Base-by-base conservation (phyloP, 2,329 filamentous ascomycete genomes). In the Helotiales sp. region DNA sequence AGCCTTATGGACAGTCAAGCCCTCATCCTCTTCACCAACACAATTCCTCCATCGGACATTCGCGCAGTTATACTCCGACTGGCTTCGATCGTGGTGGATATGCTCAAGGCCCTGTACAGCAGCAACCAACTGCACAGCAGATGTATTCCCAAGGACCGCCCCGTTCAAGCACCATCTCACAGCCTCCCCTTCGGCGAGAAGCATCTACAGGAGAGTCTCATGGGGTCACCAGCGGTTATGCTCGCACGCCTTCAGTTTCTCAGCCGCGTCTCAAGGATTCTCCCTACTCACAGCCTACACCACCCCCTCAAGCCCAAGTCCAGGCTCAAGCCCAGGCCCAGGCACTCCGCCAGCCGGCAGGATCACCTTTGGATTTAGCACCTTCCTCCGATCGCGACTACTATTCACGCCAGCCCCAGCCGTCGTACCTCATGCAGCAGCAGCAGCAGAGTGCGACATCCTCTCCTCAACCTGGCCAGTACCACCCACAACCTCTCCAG, bases 1-100 rank as follows among this genome's bases (percentile, higher is more conserved):
- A 82, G 59, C 75, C 78, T 55, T 72, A 70, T 55, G 73, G 75
- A 22, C 75, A 76, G n/a, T 80, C 81, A 6, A 78, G 81, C n/a
- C 76, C 79, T 13, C 66, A 67, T 47, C 49, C 62, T 6, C 51
- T 67, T n/a, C 76, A 79, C 19, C 82, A 84, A 62, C 85, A 85
- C 56, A 73, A 76, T 0, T 62, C 67, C 7, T 69, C 69, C 1
- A 63, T 70, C 30, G 67, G 66, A 8, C 61, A 65, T 8, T 22
- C 62, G 54, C 66, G 67, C n/a, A 69, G 66, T 52, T 70, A 67
- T 52, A 70, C 67, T 3, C 66, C 68, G 10, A 69, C 60, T 10
- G 50, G 58, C 15, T 70, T 68, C 50, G 69, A 71, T 19, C 55
- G 31, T 46, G 64, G 66, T 44, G 69, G 75, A 9, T 81, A 84